These are phyloP conservation scores for Samsoniella hepiali DNA, from an alignment of 2,329 filamentous ascomycete species.

Conservation along the genomic window DNA sequence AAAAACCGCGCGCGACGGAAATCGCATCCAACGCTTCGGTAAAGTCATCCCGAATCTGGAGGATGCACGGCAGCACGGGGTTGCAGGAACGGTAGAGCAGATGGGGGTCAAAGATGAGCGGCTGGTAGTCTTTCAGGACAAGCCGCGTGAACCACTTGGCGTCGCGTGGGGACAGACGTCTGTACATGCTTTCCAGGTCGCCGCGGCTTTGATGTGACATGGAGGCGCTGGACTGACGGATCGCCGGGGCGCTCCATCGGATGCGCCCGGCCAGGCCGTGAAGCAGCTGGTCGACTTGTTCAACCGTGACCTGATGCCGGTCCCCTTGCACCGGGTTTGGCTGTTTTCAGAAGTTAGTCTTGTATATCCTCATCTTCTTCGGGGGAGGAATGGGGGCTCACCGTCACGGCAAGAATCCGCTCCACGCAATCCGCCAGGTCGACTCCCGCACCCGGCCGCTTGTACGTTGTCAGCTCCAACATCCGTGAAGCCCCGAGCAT, in stretches of 20 bases:
- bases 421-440: constrained; percentile 74
- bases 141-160: constrained; percentile 86
- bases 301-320: constrained; percentile 54
- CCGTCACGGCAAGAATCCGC: constrained; percentile 59
- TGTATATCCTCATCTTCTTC: background rate
- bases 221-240: constrained; percentile 41
- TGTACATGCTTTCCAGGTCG: constrained; percentile 55
- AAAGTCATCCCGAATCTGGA: constrained; percentile 69
- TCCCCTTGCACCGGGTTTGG: constrained; percentile 40
- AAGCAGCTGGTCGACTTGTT: constrained; percentile 68
- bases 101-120: constrained; percentile 57
- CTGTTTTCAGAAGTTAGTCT: constrained; percentile 28
- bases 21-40: constrained; percentile 56
- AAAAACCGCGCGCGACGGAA: constrained; percentile 29
- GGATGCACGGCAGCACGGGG: constrained; percentile 63
- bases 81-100: constrained; percentile 61
- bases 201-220: constrained; percentile 34
- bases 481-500: constrained; percentile 60
- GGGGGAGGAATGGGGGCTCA: constrained; percentile 28
- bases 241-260: constrained; percentile 65
- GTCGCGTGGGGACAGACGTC: constrained; percentile 60
- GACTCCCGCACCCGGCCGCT: constrained; percentile 49
- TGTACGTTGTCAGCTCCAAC: constrained; percentile 61
- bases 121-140: constrained; percentile 72
- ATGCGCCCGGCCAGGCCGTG: constrained; percentile 64